Conservation (phyloP, 2,329 filamentous ascomycete species). For the Fusarium ramigenum region DNA sequence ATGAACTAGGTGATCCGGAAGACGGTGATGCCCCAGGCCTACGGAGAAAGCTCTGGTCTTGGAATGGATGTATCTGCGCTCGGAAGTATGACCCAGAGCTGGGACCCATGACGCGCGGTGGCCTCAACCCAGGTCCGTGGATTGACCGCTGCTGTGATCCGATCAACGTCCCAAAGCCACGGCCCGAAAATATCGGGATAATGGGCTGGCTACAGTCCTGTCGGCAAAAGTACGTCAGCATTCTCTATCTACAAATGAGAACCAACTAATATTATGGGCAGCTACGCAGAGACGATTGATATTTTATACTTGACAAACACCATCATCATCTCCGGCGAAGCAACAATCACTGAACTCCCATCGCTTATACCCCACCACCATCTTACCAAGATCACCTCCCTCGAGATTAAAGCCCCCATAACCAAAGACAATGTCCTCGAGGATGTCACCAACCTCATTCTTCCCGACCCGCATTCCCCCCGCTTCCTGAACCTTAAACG, state of each 20-base stretch:
- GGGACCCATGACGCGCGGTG: background rate
- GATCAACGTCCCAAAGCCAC: background rate
- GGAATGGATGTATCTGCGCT: background rate
- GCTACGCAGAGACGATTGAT: conserved; percentile 12
- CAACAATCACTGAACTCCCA: background rate
- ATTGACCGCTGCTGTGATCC: background rate
- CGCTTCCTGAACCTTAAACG: background rate
- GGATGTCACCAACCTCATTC: background rate
- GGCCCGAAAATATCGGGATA: background rate
- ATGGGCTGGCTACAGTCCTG: conserved; percentile 2
- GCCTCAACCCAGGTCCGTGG: background rate
- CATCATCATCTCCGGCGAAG: background rate
- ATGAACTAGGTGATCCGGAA: background rate
- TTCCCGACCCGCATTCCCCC: no score
- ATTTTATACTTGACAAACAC: conserved; percentile 1
- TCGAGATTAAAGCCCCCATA: conserved; percentile 1
- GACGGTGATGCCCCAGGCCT: rapidly evolving
- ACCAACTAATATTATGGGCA: background rate
- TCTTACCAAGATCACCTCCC: background rate
- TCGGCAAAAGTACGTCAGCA: background rate
- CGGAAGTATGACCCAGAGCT: background rate
- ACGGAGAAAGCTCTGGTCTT: background rate
- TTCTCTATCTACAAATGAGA: rapidly evolving
- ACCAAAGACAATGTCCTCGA: background rate
- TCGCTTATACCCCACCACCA: background rate